These are phyloP conservation scores for Barbarea vulgaris DNA, from an alignment of 345 rosid genomes.

Conservation along the genomic window DNA sequence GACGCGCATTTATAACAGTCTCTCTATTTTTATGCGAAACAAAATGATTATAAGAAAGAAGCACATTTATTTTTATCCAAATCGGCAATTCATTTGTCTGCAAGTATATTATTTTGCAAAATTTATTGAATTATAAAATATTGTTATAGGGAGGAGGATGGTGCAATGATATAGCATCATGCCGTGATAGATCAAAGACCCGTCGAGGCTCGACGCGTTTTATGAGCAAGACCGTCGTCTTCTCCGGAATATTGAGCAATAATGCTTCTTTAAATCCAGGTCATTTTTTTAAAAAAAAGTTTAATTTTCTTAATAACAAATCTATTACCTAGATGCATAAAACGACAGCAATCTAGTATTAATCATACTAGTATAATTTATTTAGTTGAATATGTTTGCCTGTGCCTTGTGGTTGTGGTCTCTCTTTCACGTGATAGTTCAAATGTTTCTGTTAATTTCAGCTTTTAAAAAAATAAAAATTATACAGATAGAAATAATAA, in stretches of 20 bases:
- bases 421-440: slow-evolving; percentile 41
- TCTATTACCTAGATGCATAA: background rate
- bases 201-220: slow-evolving; percentile 77
- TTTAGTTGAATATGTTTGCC: slow-evolving; percentile 25
- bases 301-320: background rate
- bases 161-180: slow-evolving; percentile 85
- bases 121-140: slow-evolving; percentile 4
- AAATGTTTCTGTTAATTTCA: slow-evolving; percentile 34
- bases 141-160: slow-evolving; percentile 88
- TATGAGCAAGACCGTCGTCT: slow-evolving; percentile 67
- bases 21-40: slow-evolving; percentile 1
- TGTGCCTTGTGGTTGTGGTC: slow-evolving; percentile 28
- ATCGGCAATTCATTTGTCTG: background rate
- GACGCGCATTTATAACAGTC: slow-evolving; percentile 39
- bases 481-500: slow-evolving; percentile 3
- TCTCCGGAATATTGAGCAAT: slow-evolving; percentile 86
- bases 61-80: background rate
- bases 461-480: background rate
- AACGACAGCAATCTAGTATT: background rate
- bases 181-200: slow-evolving; percentile 70
- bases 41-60: background rate
- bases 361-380: background rate
- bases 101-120: background rate
- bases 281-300: slow-evolving; percentile 5
- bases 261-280: slow-evolving; percentile 87